A percentile compares a stretch with the other conserved stretches of the same genome.
Evolutionary conservation across 2,329 filamentous ascomycete species (phyloP).

Genomic region (Pyrenophora seminiperda): DNA sequence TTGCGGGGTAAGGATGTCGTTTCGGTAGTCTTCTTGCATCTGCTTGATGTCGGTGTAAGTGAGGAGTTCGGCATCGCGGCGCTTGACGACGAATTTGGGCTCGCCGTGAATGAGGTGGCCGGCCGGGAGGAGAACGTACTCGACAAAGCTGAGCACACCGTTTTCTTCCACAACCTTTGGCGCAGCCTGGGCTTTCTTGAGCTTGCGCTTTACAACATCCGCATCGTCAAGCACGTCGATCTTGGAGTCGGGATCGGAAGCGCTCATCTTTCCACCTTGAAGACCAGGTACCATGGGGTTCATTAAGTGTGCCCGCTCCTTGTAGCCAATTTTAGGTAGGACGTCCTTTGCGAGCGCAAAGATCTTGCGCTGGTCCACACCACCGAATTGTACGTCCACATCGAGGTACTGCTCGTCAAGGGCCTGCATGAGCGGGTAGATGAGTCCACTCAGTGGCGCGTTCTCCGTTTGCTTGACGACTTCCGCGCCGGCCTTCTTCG

Average conservation of each 20-base stretch:
- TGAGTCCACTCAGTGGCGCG: constrained; percentile 71
- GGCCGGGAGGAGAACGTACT: constrained; percentile 83
- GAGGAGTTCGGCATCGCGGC: constrained; percentile 72
- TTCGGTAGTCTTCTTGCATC: constrained; percentile 78
- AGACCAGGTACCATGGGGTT: constrained; percentile 91
- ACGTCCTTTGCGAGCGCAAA: constrained; percentile 85
- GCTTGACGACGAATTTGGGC: constrained; percentile 69
- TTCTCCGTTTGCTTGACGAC: constrained; percentile 91
- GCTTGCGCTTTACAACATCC: constrained; percentile 70
- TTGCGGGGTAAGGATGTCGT: constrained; percentile 85
- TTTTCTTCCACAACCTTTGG: constrained; percentile 82
- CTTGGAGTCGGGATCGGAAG: constrained; percentile 75
- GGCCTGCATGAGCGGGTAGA: constrained; percentile 88
- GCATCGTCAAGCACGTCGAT: constrained; percentile 87
- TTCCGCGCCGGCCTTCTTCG: constrained; percentile 89
- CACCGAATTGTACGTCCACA: constrained; percentile 85
- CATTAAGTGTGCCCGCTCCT: constrained; percentile 72
- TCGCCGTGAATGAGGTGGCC: constrained; percentile 63
- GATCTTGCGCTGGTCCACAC: constrained; percentile 81
- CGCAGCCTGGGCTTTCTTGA: constrained; percentile 77
- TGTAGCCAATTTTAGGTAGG: constrained; percentile 84
- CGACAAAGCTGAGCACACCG: constrained; percentile 82
- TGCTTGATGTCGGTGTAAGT: constrained; percentile 77
- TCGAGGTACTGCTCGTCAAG: constrained; percentile 83
- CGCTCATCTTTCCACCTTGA: constrained; percentile 78